Evolutionary conservation across 78 protist species (phyloP).

Genomic region (Capsaspora owczarzaki): DNA sequence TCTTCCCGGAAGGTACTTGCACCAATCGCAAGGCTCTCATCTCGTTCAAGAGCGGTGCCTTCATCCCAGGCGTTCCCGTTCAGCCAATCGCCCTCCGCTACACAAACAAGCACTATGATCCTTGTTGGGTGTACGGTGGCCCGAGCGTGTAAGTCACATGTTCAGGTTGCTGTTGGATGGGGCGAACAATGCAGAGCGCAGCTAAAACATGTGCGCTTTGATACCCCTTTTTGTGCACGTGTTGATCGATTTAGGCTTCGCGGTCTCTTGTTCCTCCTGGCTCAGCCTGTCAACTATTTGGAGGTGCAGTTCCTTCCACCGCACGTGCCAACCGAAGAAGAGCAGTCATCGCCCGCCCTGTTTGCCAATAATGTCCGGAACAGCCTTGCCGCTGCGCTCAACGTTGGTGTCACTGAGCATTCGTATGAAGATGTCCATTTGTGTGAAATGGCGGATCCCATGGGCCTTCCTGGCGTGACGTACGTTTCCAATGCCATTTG

Average conservation of each 20-base stretch:
- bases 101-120: constrained; percentile 7
- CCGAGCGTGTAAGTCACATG: background rate
- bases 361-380: background rate
- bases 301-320: constrained; percentile 12
- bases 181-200: background rate
- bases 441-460: background rate
- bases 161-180: background rate
- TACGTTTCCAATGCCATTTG: background rate
- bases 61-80: constrained; percentile 15
- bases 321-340: constrained; percentile 21
- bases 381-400: background rate
- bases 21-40: background rate
- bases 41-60: constrained; percentile 4
- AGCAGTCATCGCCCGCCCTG: background rate
- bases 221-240: background rate
- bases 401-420: constrained; percentile 5
- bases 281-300: constrained; percentile 9
- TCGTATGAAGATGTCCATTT: constrained; percentile 5
- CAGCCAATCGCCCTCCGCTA: constrained; percentile 6
- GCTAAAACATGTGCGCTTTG: background rate
- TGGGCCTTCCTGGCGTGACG: no score
- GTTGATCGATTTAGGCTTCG: background rate
- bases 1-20: constrained; percentile 21
- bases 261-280: background rate
- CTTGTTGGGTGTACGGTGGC: constrained; percentile 2